Conservation (phyloP, 1,284 basidiomycete genomes). For the Melanopsichium pennsylvanicum region DNA sequence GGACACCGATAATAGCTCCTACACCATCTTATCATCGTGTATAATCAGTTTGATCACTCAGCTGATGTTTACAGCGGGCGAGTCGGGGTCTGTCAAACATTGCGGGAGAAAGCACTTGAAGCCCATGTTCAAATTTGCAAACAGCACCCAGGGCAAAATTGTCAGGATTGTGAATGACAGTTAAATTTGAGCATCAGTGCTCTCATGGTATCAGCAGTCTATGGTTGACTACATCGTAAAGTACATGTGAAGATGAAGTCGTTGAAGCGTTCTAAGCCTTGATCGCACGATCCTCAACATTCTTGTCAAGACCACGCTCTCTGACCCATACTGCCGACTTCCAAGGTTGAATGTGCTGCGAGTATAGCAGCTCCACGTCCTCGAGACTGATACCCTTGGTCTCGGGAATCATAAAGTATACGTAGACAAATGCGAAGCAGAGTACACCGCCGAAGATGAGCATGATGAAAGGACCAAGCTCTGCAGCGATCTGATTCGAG, state of each 20-base stretch:
- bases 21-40: too few relatives aligned
- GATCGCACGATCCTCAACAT: constrained; percentile 23
- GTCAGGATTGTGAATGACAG: too few relatives aligned
- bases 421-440: constrained; percentile 67
- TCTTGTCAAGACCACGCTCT: constrained; percentile 24
- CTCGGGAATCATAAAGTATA: constrained; percentile 77
- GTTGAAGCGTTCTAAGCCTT: constrained; percentile 6
- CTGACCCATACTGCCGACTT: constrained; percentile 34
- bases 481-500: constrained; percentile 73
- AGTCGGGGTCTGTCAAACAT: too few relatives aligned
- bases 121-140: too few relatives aligned
- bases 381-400: constrained; percentile 78
- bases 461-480: constrained; percentile 73
- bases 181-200: background rate
- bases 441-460: constrained; percentile 75
- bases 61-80: too few relatives aligned
- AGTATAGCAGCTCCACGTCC: constrained; percentile 70
- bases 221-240: background rate
- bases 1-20: too few relatives aligned
- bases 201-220: background rate
- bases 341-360: constrained; percentile 34
- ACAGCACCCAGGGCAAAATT: too few relatives aligned
- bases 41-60: too few relatives aligned
- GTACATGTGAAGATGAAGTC: too few relatives aligned
- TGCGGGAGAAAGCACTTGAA: too few relatives aligned